These are phyloP conservation scores for Suillus brevipes DNA, from an alignment of 768 basidiomycete genomes.

Conservation along the genomic window DNA sequence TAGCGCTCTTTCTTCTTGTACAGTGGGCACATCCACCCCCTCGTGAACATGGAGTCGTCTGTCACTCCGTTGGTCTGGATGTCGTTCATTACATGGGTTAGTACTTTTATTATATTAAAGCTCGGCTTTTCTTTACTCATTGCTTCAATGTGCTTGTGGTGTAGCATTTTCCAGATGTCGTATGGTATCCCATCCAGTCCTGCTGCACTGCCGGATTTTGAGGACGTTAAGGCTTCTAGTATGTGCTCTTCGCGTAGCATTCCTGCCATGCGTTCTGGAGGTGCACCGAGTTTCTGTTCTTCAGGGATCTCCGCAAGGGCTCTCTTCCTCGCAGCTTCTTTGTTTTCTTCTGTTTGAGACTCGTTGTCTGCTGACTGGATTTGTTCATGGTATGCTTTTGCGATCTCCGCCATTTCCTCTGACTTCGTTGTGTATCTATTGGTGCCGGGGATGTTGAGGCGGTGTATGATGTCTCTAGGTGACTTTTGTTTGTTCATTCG, in stretches of 20 bases:
- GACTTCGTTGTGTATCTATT: background rate
- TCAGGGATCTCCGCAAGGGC: background rate
- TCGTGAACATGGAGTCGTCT: no score
- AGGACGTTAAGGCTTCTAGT: conserved; percentile 10
- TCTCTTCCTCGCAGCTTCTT: background rate
- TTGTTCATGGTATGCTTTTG: background rate
- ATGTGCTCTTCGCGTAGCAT: conserved; percentile 16
- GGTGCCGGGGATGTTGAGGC: accelerated
- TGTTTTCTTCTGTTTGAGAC: no score
- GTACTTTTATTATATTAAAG: background rate
- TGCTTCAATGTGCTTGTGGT: background rate
- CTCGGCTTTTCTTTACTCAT: no score
- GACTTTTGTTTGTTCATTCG: background rate
- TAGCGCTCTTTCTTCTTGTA: no score
- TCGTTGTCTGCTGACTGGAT: background rate
- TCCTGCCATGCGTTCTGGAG: accelerated
- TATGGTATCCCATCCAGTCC: conserved; percentile 30
- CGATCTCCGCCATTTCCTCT: background rate
- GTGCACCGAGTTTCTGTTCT: background rate
- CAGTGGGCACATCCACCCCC: no score
- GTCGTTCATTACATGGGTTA: conserved; percentile 18
- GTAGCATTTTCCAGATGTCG: conserved; percentile 26
- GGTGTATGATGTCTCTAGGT: background rate
- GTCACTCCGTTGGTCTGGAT: conserved; percentile 30
- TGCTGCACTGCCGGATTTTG: conserved; percentile 23